Evolutionary conservation across 176 grass and related monocot species (phyloP), one percentile per base, ranked within the genome.

Genomic region (Coix lacrymajobi): DNA sequence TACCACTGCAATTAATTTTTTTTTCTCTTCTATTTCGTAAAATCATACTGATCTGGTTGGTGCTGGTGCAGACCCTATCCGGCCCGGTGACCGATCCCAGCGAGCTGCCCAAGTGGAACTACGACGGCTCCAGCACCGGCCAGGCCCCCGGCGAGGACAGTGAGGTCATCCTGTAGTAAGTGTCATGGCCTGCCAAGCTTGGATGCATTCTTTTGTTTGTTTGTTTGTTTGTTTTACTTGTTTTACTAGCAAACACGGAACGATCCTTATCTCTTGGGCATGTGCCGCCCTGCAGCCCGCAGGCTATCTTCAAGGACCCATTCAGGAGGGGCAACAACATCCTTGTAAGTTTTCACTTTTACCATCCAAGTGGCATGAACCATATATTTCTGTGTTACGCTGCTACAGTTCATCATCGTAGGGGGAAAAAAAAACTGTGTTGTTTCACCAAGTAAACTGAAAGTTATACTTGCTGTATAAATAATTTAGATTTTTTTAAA

Each of bases 271-370:
- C 31, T 22, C 74, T 63, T 87, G 72, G 11, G 15, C 66, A 63
- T 77, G 73, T 62, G 73, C 19, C 73, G 32, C 76, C 62, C 46
- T 92, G 78, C 87, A 99, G 97, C 62, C 97, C 97, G 20, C 97
- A 99, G 83, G 93, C 97, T 34, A 96, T 99, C 89, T 99, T 99
- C 87, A 99, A 92, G 91, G 97, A 99, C 83, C 97, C 97, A 17
- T 99, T 99, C 76, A 90, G 97, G 78, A 96, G 46, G 85, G 97
- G 97, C 9, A 96, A 99, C 83, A 99, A 99, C 65, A 99, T 99
- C 77, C 97, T 99, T 89, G 97, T 99, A 76, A 96, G 93, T 77
- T 19, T 71, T 40, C 49, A 43, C 31, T 67, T 33, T 16, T 45
- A 56, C 28, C 40, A 46, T 83, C 28, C 43, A 73, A 66, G 66